Percentiles rank a stretch among this genome's conserved stretches.
These are phyloP conservation scores for Hortaea werneckii DNA, from an alignment of 2,329 filamentous ascomycete species.

Conservation along the genomic window DNA sequence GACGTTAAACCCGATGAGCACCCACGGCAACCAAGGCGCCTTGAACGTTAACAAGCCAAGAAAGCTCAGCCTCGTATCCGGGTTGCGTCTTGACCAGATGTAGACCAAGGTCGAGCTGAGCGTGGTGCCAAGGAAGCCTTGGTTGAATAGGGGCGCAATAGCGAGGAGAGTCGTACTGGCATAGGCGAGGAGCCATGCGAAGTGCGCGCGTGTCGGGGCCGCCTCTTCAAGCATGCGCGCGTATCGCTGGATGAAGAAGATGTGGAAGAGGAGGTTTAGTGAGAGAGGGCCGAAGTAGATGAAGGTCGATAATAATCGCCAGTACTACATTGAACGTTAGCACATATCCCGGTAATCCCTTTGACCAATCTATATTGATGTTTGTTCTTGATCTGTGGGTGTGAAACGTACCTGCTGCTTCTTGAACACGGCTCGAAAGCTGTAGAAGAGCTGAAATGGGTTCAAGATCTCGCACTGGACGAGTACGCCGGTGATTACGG, in stretches of 20 bases:
- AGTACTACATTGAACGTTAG: slow-evolving; percentile 55
- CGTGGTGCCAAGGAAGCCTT: slow-evolving; percentile 89
- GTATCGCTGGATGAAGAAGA: slow-evolving; percentile 97
- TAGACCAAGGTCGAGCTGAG: slow-evolving; percentile 91
- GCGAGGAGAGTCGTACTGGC: slow-evolving; percentile 68
- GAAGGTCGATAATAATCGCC: slow-evolving; percentile 92
- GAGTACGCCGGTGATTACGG: slow-evolving; percentile 73
- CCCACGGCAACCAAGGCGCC: slow-evolving; percentile 91
- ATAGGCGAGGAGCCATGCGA: slow-evolving; percentile 88
- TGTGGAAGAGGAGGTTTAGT: slow-evolving; percentile 89
- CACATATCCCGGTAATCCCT: neutral
- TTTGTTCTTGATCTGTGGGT: neutral
- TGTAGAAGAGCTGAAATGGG: slow-evolving; percentile 95
- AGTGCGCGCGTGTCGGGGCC: slow-evolving; percentile 85
- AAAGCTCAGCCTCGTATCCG: slow-evolving; percentile 71
- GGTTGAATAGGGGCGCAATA: slow-evolving; percentile 76
- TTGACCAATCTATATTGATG: neutral
- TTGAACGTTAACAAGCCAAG: slow-evolving; percentile 83
- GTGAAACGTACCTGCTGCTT: slow-evolving; percentile 67
- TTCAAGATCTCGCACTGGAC: slow-evolving; percentile 90
- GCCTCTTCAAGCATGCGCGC: slow-evolving; percentile 90
- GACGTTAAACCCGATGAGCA: slow-evolving; percentile 83
- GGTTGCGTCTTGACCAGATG: slow-evolving; percentile 94
- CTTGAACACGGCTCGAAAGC: slow-evolving; percentile 78
- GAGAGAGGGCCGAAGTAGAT: slow-evolving; percentile 94